Percentiles rank a stretch among this genome's conserved stretches.
Conservation (phyloP, 345 rosid genomes). For the Salix caprea region DNA sequence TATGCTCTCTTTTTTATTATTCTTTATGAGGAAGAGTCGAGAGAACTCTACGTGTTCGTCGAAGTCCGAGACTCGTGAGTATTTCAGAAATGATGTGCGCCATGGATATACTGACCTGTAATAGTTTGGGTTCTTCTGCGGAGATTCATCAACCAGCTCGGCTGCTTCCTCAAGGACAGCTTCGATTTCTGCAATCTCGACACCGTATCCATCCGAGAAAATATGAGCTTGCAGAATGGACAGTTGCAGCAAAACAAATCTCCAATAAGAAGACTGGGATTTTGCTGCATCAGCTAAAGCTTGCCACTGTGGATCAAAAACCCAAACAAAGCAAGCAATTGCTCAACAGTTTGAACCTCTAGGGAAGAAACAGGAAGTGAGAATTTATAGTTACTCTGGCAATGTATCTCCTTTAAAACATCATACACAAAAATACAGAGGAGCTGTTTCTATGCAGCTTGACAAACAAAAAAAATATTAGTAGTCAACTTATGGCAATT, state of each 20-base stretch:
- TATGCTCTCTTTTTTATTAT: not conserved
- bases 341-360: not conserved
- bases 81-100: no score
- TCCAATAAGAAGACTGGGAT: slow-evolving; percentile 78
- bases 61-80: not conserved
- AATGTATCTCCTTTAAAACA: not conserved
- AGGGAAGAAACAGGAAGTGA: slow-evolving; percentile 1
- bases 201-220: slow-evolving; percentile 41
- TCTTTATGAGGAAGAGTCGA: no score
- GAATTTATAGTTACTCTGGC: not conserved
- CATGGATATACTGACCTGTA: slow-evolving; percentile 51
- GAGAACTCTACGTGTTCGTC: not conserved
- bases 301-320: slow-evolving; percentile 64
- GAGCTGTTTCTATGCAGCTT: not conserved
- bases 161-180: slow-evolving; percentile 94
- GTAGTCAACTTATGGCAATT: not conserved
- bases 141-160: slow-evolving; percentile 81
- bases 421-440: not conserved
- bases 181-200: slow-evolving; percentile 75
- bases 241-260: slow-evolving; percentile 76
- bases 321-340: slow-evolving; percentile 9
- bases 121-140: slow-evolving; percentile 69
- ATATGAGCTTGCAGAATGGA: slow-evolving; percentile 65
- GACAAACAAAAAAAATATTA: not conserved
- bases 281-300: slow-evolving; percentile 72